Evolutionary conservation across 2,329 filamentous ascomycete genomes (phyloP).

Genomic region (Aspergillus fumigatiaffinis): DNA sequence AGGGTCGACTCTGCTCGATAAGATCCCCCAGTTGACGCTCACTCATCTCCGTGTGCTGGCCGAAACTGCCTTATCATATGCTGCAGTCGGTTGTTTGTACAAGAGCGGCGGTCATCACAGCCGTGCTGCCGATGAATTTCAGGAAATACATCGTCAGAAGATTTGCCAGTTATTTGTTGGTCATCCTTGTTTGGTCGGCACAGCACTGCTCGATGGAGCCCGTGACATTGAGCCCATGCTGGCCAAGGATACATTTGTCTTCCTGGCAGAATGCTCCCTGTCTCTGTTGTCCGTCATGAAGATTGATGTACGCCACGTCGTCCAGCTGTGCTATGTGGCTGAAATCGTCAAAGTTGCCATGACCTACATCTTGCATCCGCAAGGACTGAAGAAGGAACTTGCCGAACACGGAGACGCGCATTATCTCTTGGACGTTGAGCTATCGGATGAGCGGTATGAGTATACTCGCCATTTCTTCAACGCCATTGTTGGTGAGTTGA

Average conservation of each 20-base stretch:
- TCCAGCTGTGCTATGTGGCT: constrained; percentile 83
- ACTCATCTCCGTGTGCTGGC: constrained; percentile 84
- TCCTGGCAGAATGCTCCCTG: constrained; percentile 74
- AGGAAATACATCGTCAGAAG: constrained; percentile 65
- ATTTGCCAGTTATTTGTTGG: constrained; percentile 71
- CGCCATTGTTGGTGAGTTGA: constrained; percentile 35
- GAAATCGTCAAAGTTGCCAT: constrained; percentile 81
- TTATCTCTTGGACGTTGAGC: constrained; percentile 22
- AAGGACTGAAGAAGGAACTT: constrained; percentile 34
- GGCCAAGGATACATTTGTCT: constrained; percentile 45
- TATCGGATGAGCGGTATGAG: constrained; percentile 26
- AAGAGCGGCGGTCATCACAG: constrained; percentile 55
- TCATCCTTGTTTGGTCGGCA: constrained; percentile 39
- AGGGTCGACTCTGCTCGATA: constrained; percentile 73
- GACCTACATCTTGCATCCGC: constrained; percentile 46
- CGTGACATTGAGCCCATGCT: constrained; percentile 40
- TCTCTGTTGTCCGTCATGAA: constrained; percentile 64
- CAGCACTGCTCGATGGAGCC: constrained; percentile 31
- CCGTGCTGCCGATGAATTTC: constrained; percentile 60
- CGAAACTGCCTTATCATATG: constrained; percentile 83
- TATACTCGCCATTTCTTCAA: constrained; percentile 35
- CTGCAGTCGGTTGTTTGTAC: constrained; percentile 69
- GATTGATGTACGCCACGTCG: constrained; percentile 71
- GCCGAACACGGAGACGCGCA: constrained; percentile 25
- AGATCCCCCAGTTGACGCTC: constrained; percentile 76